These are phyloP conservation scores for Salmacisia buchloeana DNA, from an alignment of 1,284 basidiomycete genomes.

Conservation along the genomic window DNA sequence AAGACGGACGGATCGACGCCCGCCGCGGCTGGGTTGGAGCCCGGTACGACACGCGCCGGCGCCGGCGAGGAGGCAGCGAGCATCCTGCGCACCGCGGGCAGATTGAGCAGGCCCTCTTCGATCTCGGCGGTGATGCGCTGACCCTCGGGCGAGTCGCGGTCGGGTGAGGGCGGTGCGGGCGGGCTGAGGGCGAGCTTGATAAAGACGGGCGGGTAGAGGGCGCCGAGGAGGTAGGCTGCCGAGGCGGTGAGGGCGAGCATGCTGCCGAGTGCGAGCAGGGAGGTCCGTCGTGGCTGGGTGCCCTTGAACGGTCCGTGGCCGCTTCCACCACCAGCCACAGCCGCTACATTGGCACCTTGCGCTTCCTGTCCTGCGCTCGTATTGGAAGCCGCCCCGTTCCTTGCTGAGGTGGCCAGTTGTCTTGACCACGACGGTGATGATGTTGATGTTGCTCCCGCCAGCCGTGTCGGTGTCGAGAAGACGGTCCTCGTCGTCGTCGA, in stretches of 20 bases:
- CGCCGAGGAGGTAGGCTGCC: conserved; percentile 58
- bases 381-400: no score
- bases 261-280: not conserved
- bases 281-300: no score
- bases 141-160: conserved; percentile 62
- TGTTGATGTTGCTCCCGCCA: no score
- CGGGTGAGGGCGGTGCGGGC: conserved; percentile 63
- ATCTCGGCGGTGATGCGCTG: conserved; percentile 61
- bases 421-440: no score
- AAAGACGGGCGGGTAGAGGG: conserved; percentile 62
- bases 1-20: conserved; percentile 14
- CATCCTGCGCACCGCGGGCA: conserved; percentile 55
- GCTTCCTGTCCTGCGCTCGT: no score
- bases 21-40: conserved; percentile 17
- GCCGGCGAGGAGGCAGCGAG: conserved; percentile 16
- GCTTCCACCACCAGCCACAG: not conserved
- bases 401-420: no score
- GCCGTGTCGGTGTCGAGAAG: no score
- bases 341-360: no score
- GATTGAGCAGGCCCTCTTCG: conserved; percentile 64
- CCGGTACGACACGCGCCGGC: conserved; percentile 3
- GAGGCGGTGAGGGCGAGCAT: conserved; percentile 29
- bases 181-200: conserved; percentile 66
- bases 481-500: no score
- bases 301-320: not conserved